Evolutionary conservation across 2,329 filamentous ascomycete species (phyloP).

Genomic region (Xylogone sp.): DNA sequence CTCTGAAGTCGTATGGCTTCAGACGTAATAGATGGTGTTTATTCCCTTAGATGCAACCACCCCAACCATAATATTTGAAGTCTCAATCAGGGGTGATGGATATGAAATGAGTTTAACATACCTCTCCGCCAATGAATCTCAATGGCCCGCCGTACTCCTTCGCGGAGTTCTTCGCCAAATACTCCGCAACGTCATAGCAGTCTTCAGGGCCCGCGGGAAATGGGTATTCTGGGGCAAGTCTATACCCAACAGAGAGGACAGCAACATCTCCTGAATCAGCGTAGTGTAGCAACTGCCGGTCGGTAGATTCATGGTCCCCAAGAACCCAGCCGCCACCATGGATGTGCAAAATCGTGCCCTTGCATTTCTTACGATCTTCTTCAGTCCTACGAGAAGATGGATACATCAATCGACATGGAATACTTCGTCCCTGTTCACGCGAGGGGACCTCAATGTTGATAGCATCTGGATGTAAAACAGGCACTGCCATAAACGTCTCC

Average conservation of each 20-base stretch:
- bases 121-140: slow-evolving; percentile 43
- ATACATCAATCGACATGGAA: slow-evolving; percentile 40
- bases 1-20: too few species aligned
- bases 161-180: slow-evolving; percentile 44
- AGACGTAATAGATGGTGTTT: too few species aligned
- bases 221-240: slow-evolving; percentile 55
- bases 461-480: slow-evolving; percentile 40
- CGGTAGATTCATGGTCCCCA: slow-evolving; percentile 24
- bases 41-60: too few species aligned
- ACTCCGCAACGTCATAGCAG: slow-evolving; percentile 52
- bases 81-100: neutral
- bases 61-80: neutral
- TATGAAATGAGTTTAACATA: slow-evolving; percentile 14
- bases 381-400: slow-evolving; percentile 24
- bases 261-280: slow-evolving; percentile 44
- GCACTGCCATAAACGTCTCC: slow-evolving; percentile 46
- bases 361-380: slow-evolving; percentile 44
- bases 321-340: slow-evolving; percentile 44
- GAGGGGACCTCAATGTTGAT: slow-evolving; percentile 47
- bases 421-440: slow-evolving; percentile 43
- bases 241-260: slow-evolving; percentile 54
- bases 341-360: slow-evolving; percentile 50
- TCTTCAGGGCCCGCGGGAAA: slow-evolving; percentile 52
- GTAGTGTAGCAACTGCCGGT: slow-evolving; percentile 41
- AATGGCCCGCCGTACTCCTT: slow-evolving; percentile 36